Base-by-base conservation (phyloP, 768 basidiomycete species). In the Leucocoprinus sp. region DNA sequence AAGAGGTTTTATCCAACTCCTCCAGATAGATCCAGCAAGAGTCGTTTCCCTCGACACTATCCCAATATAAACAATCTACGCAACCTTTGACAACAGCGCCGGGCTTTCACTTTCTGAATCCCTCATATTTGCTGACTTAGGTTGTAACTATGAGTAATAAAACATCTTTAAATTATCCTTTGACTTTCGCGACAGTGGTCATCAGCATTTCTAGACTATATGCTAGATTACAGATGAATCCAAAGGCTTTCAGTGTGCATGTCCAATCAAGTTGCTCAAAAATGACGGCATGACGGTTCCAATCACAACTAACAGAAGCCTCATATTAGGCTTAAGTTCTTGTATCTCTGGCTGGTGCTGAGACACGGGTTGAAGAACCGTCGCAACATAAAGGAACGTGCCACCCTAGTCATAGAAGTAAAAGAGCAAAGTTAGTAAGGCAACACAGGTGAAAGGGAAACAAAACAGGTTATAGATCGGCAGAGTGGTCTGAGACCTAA, bases 361-460 rank as follows among this genome's bases (percentile, higher is more conserved):
- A 24, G 83, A 80, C 24, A 83, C 73, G 2, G 85, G 78, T 56
- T 90, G 88, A n/a, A 92, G 69, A 31, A 90, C 83, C 1, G 92
- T 92, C 1, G 93, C 91, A 7, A 97, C 93, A 57, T 95, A 96
- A 29, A 97, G 70, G 65, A 96, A 96, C 2, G 90, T 92, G 7
- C 93, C 93, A 36, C 89, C 93, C 89, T 93, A 34, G 26, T 45
- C 26, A 24, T 24, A 41, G 18, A 42, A 12, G 14, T 15, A 29
- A 38, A 14, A 21, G 39, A 54, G 57, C 17, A 19, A 11, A 12
- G 28, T 28, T 37, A 21, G 35, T 18, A 19, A 41, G 39, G 23
- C 7, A 24, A 31, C 31, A 31, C 31, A 31, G 24, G 17, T 9
- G 14, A 11, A 23, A 15, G 15, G 39, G 39, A 15, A 41, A 18